Evolutionary conservation across 257 asterid genomes (phyloP).

Genomic region (Pogostemon cablin): DNA sequence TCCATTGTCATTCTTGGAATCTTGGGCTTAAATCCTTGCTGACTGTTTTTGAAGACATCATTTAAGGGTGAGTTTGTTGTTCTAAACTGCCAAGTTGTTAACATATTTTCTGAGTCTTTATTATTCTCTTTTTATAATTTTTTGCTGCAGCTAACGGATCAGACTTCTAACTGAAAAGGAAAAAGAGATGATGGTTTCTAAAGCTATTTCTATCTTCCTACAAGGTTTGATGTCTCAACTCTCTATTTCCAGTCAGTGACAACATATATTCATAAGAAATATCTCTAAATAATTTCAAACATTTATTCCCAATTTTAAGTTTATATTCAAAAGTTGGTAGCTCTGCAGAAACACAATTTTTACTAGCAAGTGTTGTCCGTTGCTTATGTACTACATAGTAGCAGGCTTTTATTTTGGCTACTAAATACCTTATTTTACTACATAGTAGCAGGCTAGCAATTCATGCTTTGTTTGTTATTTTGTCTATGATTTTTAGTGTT

Average conservation of each 20-base stretch:
- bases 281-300: background rate
- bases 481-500: too few relatives aligned
- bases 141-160: slow-evolving; percentile 76
- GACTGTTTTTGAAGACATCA: slow-evolving; percentile 93
- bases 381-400: slow-evolving; percentile 61
- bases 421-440: too few relatives aligned
- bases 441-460: too few relatives aligned
- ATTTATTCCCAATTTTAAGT: slow-evolving; percentile 52
- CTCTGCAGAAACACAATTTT: slow-evolving; percentile 62
- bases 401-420: too few relatives aligned
- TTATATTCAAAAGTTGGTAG: slow-evolving; percentile 74
- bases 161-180: slow-evolving; percentile 95
- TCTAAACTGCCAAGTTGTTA: background rate
- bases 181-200: slow-evolving; percentile 90
- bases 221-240: slow-evolving; percentile 58
- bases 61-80: slow-evolving; percentile 73
- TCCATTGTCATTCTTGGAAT: slow-evolving; percentile 40
- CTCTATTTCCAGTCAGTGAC: slow-evolving; percentile 22
- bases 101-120: background rate
- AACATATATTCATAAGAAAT: slow-evolving; percentile 5
- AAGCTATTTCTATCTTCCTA: slow-evolving; percentile 74
- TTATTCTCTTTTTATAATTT: slow-evolving; percentile 24
- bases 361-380: slow-evolving; percentile 66
- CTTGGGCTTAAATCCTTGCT: slow-evolving; percentile 83
- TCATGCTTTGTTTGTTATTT: too few relatives aligned